phyloP scores from a whole-genome alignment of 202 grass and related monocot species.

The Digitaria exilis region DNA sequence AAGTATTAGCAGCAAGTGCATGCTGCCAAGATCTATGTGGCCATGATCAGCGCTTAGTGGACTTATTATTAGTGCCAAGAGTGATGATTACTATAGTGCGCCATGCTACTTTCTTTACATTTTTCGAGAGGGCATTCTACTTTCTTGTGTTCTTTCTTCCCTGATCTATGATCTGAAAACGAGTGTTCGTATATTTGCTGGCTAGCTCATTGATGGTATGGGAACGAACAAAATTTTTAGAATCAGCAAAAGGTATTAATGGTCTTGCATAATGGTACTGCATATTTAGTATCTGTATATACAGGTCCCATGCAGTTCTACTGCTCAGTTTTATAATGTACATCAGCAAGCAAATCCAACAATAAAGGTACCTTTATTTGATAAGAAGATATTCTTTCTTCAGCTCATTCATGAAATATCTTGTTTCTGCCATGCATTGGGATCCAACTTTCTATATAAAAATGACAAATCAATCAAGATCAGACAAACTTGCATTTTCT shows the following conservation, averaged over 20 bases:
- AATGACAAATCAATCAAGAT: background rate
- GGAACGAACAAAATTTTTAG: background rate
- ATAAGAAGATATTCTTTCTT: background rate
- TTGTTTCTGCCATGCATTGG: background rate
- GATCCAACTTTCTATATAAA: background rate
- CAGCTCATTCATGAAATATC: background rate
- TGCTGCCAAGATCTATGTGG: background rate
- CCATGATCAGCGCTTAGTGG: background rate
- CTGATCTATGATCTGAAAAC: background rate
- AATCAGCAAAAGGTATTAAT: background rate
- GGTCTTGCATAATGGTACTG: background rate
- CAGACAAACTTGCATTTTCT: background rate
- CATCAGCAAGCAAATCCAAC: background rate
- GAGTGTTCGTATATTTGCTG: background rate
- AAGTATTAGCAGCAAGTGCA: background rate
- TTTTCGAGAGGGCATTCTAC: background rate
- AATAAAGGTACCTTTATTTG: background rate
- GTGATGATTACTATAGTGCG: background rate
- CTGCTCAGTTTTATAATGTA: background rate
- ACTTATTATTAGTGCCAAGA: slow-evolving; percentile 16
- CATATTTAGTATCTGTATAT: background rate
- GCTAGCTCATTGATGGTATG: background rate
- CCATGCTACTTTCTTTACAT: background rate
- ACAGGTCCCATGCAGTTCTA: background rate
- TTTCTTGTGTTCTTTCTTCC: background rate